Evolutionary conservation across 2,329 filamentous ascomycete genomes (phyloP).

Genomic region (Venturia aucupariae): DNA sequence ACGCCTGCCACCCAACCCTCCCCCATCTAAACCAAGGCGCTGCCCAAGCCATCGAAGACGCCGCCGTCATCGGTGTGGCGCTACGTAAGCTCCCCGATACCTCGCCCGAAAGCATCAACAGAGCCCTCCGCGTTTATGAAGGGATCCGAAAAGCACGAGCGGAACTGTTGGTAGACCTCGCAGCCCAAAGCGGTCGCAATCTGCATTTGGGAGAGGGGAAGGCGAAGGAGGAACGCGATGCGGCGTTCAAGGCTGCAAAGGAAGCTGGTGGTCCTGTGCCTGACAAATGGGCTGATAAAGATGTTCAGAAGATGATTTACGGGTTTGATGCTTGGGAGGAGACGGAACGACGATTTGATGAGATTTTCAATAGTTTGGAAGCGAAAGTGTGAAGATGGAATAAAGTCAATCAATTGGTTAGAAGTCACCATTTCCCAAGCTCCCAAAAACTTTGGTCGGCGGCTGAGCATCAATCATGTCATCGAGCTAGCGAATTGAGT

Average conservation of each 20-base stretch:
- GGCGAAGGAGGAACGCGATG: constrained; percentile 50
- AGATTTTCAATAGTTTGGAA: constrained; percentile 18
- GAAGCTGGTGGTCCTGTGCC: constrained; percentile 32
- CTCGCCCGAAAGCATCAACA: constrained; percentile 38
- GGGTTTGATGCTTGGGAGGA: constrained; percentile 36
- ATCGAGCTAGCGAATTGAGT: no score
- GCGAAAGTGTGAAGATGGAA: background rate
- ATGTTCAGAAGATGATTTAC: constrained; percentile 41
- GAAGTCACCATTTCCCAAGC: no score
- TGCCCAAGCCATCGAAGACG: constrained; percentile 57
- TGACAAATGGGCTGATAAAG: constrained; percentile 44
- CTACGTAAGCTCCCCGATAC: constrained; percentile 40
- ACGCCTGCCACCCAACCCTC: constrained; percentile 54
- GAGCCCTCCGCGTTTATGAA: constrained; percentile 48
- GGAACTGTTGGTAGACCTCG: constrained; percentile 47
- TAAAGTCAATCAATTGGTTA: no score
- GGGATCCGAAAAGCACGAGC: constrained; percentile 46
- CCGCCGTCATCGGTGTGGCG: constrained; percentile 45
- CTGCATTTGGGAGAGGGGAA: constrained; percentile 50
- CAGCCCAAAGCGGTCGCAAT: constrained; percentile 43
- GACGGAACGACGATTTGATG: constrained; percentile 35
- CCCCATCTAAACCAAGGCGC: constrained; percentile 57
- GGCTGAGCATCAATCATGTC: no score
- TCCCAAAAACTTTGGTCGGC: no score
- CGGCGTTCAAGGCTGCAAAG: constrained; percentile 42